Base-by-base conservation (phyloP, 768 basidiomycete genomes). In the Amanita fuliginea region DNA sequence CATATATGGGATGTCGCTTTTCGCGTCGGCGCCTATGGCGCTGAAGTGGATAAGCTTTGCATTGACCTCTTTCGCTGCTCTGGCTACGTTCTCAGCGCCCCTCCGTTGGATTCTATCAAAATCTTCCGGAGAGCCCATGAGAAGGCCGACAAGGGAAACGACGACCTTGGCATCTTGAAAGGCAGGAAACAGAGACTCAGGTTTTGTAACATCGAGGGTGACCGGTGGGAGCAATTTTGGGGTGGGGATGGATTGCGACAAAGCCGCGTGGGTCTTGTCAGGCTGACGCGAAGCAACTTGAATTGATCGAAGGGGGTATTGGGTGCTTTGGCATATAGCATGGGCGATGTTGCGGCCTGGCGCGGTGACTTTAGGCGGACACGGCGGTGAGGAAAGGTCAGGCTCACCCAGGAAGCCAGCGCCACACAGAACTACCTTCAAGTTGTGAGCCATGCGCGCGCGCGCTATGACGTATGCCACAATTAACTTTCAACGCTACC, bases 21-120 rank as follows among this genome's bases (percentile, higher is more conserved):
- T 54, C 1, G 67, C 55, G 58, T 85, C 71, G n/a, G 83, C 81
- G n/a, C 83, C 83, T 57, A 88, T 83, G 19, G 85, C 82, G 53
- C 81, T 83, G 56, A 89, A 63, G 55, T 84, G 81, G 19, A 83
- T 68, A 14, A 83, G 64, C 55, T 74, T 78, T 5, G 81, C 80
- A 10, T 77, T 78, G 24, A 60, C 68, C 5, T 68, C 60, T 51
- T 68, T 71, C 0, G 80, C 76, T 2, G 72, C 71, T 33, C 59
- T 56, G 0, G 83, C 81, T 6, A 88, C 77, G 55, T 84, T 81
- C 55, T 78, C 74, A 14, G 79, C 81, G 4, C 86, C 85, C 55
- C 67, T 69, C 69, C 74, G 72, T 55, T 87, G 84, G 13, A 83
- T 70, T 8, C 65, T 65, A 45, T 83, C 73, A 56, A 86, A 86